Conservation (phyloP, 208 protist species). For the Leishmania major region DNA sequence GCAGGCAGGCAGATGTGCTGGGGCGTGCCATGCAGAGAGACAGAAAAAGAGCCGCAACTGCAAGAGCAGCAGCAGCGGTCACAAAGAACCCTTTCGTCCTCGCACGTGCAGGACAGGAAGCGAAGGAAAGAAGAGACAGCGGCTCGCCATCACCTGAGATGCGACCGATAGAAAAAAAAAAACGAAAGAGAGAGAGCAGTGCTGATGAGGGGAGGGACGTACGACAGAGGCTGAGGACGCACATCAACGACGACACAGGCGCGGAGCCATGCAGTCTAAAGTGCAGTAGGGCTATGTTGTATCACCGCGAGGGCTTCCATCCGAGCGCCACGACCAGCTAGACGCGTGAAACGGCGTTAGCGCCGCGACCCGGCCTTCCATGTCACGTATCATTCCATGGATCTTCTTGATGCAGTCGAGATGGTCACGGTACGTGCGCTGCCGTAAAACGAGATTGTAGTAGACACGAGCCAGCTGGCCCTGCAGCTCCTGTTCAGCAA, state of each 20-base stretch:
- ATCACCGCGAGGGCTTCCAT: neutral
- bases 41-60: neutral
- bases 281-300: neutral
- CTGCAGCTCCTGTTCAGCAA: conserved; percentile 27
- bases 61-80: neutral
- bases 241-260: neutral
- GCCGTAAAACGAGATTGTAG: conserved; percentile 18
- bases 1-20: neutral
- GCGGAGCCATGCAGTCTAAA: neutral
- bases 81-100: neutral
- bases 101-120: too few species aligned
- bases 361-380: conserved; percentile 17
- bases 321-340: too few species aligned
- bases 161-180: neutral
- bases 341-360: conserved; percentile 4
- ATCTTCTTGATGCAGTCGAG: conserved; percentile 10
- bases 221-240: neutral
- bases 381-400: conserved; percentile 15
- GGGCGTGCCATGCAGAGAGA: neutral
- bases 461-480: conserved; percentile 26
- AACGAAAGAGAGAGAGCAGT: neutral
- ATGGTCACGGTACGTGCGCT: conserved; percentile 16
- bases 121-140: neutral
- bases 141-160: neutral
- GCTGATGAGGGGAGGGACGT: neutral